A percentile compares a stretch with the other conserved stretches of the same genome.
These are phyloP conservation scores for Termitomyces sp. DNA, from an alignment of 768 basidiomycete species.

Conservation along the genomic window DNA sequence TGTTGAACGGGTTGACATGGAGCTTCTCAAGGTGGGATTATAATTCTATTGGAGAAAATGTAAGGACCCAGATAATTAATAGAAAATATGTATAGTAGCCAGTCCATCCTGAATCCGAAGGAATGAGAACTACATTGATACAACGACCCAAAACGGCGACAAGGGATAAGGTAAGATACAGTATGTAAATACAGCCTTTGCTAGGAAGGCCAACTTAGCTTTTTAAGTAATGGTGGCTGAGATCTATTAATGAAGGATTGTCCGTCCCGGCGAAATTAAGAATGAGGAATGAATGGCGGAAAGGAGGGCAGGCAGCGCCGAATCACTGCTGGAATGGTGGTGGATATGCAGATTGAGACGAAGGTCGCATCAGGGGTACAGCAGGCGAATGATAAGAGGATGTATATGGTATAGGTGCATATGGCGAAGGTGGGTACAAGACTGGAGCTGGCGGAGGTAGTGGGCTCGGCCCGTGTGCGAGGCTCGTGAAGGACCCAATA, in stretches of 20 bases:
- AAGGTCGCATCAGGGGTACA: constrained; percentile 5
- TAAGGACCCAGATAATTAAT: not conserved
- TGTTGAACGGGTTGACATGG: not conserved
- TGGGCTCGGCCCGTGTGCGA: constrained; percentile 6
- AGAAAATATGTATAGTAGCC: constrained; percentile 2
- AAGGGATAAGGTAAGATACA: not conserved
- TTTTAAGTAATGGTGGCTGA: not conserved
- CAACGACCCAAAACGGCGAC: not conserved
- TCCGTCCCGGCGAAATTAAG: not conserved
- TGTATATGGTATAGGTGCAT: constrained; percentile 7
- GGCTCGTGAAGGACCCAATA: constrained; percentile 8
- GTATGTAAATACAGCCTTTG: constrained; percentile 3
- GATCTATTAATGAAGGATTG: constrained; percentile 1
- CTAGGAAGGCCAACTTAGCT: not conserved
- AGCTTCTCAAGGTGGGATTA: not conserved
- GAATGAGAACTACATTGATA: not conserved
- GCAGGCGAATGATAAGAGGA: constrained; percentile 13
- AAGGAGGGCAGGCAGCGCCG: not conserved
- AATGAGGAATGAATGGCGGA: not conserved
- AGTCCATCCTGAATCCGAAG: not conserved
- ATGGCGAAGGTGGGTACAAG: constrained; percentile 10
- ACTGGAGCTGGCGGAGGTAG: not conserved
- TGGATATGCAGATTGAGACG: constrained; percentile 5
- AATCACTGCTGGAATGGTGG: constrained; percentile 4
- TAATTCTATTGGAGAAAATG: not conserved